Evolutionary conservation across 345 rosid species (phyloP).

Genomic region (Fremontodendron californicum): DNA sequence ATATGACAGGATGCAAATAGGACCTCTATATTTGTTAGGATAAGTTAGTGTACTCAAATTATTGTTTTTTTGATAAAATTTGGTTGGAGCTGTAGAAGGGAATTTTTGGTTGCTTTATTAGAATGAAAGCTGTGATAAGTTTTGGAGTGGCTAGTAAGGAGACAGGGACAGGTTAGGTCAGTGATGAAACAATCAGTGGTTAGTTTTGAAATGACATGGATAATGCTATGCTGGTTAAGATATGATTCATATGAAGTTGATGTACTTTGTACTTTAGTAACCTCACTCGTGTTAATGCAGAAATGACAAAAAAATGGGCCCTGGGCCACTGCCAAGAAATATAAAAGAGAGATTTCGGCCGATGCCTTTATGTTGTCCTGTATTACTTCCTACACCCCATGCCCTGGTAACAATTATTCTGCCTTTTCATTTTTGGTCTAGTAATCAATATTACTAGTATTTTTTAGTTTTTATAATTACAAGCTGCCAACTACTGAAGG

Average conservation of each 20-base stretch:
- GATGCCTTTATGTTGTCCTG: slow-evolving; percentile 84
- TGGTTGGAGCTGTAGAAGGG: neutral
- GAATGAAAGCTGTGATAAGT: neutral
- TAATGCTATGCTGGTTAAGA: neutral
- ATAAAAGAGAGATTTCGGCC: slow-evolving; percentile 90
- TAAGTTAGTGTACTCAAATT: neutral
- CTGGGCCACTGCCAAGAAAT: slow-evolving; percentile 41
- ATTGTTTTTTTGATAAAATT: neutral
- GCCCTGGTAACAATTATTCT: slow-evolving; percentile 56
- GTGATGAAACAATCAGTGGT: neutral
- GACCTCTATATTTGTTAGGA: neutral
- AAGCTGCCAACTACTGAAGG: neutral
- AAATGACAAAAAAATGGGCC: slow-evolving; percentile 56
- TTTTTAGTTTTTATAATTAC: neutral
- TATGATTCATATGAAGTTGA: neutral
- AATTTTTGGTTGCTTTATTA: slow-evolving; percentile 10
- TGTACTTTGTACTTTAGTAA: slow-evolving; percentile 6
- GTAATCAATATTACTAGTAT: neutral
- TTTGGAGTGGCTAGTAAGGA: slow-evolving; percentile 2
- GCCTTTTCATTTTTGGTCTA: slow-evolving; percentile 9
- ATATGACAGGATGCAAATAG: neutral
- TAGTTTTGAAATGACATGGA: slow-evolving; percentile 10
- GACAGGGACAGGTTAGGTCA: neutral
- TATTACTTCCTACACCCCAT: slow-evolving; percentile 85
- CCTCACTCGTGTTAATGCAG: slow-evolving; percentile 40